Evolutionary conservation across 331 rosid genomes (phyloP), one percentile per base, ranked within the genome.

Genomic region (Saraca asoca): DNA sequence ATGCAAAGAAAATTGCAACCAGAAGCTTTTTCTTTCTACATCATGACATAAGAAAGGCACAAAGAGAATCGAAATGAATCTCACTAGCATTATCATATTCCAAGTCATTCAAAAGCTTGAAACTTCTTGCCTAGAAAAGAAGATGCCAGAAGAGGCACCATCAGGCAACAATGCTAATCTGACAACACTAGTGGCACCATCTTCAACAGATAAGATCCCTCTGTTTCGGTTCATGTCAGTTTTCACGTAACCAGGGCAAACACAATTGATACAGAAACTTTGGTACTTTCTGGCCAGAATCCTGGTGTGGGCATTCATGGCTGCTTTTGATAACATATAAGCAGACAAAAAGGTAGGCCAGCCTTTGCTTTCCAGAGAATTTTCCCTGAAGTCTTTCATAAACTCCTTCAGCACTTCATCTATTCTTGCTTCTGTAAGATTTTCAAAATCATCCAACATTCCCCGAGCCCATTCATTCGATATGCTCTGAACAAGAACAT

Each of bases 161-260:
- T 18, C 65, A 0, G 86, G 55, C 14, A 78, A 71, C 50, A 84
- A 14, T 4, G 77, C 82, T 17, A 81, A 29, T 72, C 20, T 66
- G 42, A 78, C 84, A 5, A 64, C 68, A 49, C 42, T 78, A 50
- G 61, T 81, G 41, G 73, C 89, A 39, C 81, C 89, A 72, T 79
- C 77, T 56, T 70, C 77, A 35, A 33, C 78, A 0, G 82, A 14
- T 11, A 73, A 11, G 13, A 9, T 4, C 7, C 87, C 85, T 0
- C 61, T 15, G 12, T 72, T 59, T 18, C 9, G 11, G 10, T 33
- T 77, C 0, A 85, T 68, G 16, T 82, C 80, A 43, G 85, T 77
- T 53, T 77, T 82, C 24, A 71, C 68, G 37, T 49, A 82, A 14
- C 85, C 82, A 34, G 79, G 87, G 43, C 72, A 59, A 43, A 79